Evolutionary conservation across 2,329 filamentous ascomycete genomes (phyloP).

Genomic region (Xylaria sp.): DNA sequence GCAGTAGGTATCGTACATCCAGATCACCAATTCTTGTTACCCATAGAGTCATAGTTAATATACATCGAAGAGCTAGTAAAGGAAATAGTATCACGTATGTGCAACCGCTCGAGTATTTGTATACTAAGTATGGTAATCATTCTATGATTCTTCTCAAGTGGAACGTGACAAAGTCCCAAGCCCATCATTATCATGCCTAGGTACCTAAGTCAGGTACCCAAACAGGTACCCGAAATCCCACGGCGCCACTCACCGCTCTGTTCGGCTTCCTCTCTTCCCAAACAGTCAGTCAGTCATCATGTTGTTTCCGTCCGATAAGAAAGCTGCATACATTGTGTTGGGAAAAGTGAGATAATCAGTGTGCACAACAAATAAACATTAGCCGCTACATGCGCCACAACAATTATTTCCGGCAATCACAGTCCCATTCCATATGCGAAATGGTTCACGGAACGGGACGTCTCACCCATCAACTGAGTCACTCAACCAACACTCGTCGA

Average conservation of each 20-base stretch:
- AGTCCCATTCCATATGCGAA: slow-evolving; percentile 14
- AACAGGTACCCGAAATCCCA: slow-evolving; percentile 28
- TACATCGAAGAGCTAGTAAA: not conserved
- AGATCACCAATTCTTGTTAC: not conserved
- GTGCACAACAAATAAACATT: slow-evolving; percentile 9
- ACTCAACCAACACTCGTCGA: slow-evolving; percentile 22
- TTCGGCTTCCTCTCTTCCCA: slow-evolving; percentile 13
- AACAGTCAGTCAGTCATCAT: slow-evolving; percentile 9
- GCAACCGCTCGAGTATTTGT: slow-evolving; percentile 8
- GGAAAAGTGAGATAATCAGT: not conserved
- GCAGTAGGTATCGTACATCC: not conserved
- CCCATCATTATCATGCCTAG: slow-evolving; percentile 13
- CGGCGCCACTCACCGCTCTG: slow-evolving; percentile 31
- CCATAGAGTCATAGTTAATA: slow-evolving; percentile 13
- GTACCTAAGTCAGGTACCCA: slow-evolving; percentile 29
- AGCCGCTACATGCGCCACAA: slow-evolving; percentile 28
- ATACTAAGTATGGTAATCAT: slow-evolving; percentile 5
- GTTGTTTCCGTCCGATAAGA: slow-evolving; percentile 16
- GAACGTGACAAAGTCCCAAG: slow-evolving; percentile 15
- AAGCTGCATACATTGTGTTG: slow-evolving; percentile 3
- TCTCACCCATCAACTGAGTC: slow-evolving; percentile 34
- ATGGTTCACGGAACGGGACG: slow-evolving; percentile 38
- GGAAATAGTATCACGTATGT: slow-evolving; percentile 7
- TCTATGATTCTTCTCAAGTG: slow-evolving; percentile 12
- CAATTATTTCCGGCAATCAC: slow-evolving; percentile 12